Evolutionary conservation across 768 basidiomycete species (phyloP).

Genomic region (Mycena polygramma): DNA sequence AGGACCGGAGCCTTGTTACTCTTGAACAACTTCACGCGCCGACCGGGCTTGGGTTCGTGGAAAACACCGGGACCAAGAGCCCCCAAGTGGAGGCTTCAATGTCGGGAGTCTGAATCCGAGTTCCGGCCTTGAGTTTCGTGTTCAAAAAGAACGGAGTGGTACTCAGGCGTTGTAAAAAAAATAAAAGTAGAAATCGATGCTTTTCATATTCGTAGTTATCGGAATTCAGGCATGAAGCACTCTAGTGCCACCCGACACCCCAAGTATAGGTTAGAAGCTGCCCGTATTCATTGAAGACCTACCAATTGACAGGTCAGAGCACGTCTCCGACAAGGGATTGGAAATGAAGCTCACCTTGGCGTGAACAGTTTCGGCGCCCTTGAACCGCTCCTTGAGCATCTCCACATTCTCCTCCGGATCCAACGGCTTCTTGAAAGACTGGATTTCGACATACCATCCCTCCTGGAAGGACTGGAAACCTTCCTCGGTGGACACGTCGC

Average conservation of each 20-base stretch:
- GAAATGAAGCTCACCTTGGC: conserved; percentile 15
- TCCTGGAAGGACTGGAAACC: conserved; percentile 33
- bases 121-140: no score
- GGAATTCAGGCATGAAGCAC: no score
- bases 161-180: no score
- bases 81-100: no score
- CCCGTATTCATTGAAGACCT: conserved; percentile 34
- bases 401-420: conserved; percentile 29
- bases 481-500: conserved; percentile 32
- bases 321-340: no score
- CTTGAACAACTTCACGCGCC: no score
- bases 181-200: no score
- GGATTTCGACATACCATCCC: conserved; percentile 32
- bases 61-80: no score
- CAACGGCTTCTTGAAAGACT: conserved; percentile 28
- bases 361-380: conserved; percentile 29
- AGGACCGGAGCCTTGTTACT: background rate
- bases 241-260: conserved; percentile 22
- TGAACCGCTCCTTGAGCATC: conserved; percentile 31
- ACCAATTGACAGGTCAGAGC: background rate
- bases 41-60: no score
- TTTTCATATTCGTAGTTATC: no score
- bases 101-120: no score
- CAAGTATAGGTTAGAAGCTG: conserved; percentile 21
- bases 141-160: no score